Percentiles rank a stretch among this genome's conserved stretches.
Evolutionary conservation across 2,329 filamentous ascomycete genomes (phyloP).

Genomic region (Curvularia spicifera): DNA sequence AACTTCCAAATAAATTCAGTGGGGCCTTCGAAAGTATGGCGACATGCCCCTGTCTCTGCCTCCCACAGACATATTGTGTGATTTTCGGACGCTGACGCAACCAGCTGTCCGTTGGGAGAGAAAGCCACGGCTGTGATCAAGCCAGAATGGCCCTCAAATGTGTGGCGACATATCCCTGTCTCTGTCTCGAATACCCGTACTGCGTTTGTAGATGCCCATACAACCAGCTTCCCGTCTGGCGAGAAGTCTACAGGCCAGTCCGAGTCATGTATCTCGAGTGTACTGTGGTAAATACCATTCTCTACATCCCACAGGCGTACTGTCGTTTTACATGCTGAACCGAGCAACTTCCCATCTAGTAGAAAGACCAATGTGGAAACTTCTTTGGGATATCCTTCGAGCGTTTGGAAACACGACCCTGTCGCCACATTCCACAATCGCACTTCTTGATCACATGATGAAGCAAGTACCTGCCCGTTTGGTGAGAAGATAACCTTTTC

Average conservation of each 20-base stretch:
- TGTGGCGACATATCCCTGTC: neutral
- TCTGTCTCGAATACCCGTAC: neutral
- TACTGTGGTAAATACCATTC: neutral
- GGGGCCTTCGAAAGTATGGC: neutral
- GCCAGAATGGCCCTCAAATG: neutral
- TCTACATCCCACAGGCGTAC: neutral
- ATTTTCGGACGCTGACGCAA: neutral
- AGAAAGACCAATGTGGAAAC: constrained; percentile 2
- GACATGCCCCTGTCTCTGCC: neutral
- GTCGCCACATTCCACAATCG: constrained; percentile 10
- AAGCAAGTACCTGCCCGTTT: constrained; percentile 14
- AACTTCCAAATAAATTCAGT: neutral
- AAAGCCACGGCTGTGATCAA: neutral
- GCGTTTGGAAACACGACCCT: constrained; percentile 3
- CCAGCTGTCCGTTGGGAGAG: neutral
- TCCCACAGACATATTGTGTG: neutral
- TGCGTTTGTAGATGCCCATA: neutral
- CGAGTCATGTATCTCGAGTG: neutral
- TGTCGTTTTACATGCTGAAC: neutral
- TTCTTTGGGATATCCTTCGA: constrained; percentile 6
- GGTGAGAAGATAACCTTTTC: constrained; percentile 4
- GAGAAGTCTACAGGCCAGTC: neutral
- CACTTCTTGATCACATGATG: constrained; percentile 1
- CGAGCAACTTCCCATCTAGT: constrained; percentile 15
- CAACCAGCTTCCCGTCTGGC: neutral